Percentiles rank a stretch among this genome's conserved stretches.
phyloP scores from a whole-genome alignment of 1,139 yeast genomes.

The Sugiyamaella japonica region DNA sequence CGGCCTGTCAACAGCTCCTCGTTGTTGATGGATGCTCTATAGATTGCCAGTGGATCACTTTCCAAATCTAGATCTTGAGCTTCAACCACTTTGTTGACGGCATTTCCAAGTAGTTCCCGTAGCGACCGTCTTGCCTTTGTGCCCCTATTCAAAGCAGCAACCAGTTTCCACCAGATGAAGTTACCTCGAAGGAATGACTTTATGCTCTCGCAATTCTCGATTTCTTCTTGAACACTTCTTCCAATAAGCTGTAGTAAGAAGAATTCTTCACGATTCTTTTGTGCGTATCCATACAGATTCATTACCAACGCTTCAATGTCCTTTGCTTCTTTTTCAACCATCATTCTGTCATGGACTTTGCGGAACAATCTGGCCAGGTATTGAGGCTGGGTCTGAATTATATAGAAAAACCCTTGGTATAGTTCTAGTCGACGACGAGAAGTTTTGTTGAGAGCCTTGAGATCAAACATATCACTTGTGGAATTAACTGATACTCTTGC shows the following conservation, averaged over 20 bases:
- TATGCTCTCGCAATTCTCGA: slow-evolving; percentile 34
- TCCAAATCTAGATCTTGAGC: slow-evolving; percentile 67
- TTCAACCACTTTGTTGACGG: slow-evolving; percentile 50
- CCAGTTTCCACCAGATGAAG: slow-evolving; percentile 50
- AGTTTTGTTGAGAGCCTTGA: slow-evolving; percentile 44
- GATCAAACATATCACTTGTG: slow-evolving; percentile 41
- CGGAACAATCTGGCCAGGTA: slow-evolving; percentile 64
- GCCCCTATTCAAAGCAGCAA: slow-evolving; percentile 57
- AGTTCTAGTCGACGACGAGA: slow-evolving; percentile 51
- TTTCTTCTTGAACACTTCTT: slow-evolving; percentile 52
- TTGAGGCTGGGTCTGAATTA: slow-evolving; percentile 79
- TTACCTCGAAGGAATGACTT: slow-evolving; percentile 36
- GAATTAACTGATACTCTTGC: slow-evolving; percentile 29
- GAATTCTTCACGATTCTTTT: slow-evolving; percentile 66
- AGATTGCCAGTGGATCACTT: slow-evolving; percentile 70
- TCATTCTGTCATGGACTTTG: slow-evolving; percentile 31
- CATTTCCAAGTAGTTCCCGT: slow-evolving; percentile 56
- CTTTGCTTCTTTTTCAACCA: slow-evolving; percentile 41
- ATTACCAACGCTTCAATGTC: slow-evolving; percentile 51
- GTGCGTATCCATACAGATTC: slow-evolving; percentile 48
- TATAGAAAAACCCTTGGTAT: slow-evolving; percentile 76
- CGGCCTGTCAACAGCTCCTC: slow-evolving; percentile 49
- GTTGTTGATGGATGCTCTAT: slow-evolving; percentile 48
- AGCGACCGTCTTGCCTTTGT: slow-evolving; percentile 61
- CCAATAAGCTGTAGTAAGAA: slow-evolving; percentile 63